Conservation (phyloP, 306 rosid species). For the Vicia villosa region DNA sequence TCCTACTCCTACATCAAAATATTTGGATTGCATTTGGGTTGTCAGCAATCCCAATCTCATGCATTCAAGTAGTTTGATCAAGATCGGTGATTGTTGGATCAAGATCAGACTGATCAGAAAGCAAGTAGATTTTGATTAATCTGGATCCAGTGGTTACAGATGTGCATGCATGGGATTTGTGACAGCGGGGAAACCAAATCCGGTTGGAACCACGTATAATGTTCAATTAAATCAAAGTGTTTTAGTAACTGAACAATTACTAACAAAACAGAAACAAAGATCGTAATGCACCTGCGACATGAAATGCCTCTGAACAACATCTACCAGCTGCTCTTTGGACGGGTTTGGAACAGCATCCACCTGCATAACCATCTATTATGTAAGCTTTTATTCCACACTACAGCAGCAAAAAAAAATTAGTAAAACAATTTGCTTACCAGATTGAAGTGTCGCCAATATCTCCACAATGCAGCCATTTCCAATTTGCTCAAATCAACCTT, state of each 20-base stretch:
- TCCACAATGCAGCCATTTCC: conserved; percentile 89
- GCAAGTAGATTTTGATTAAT: background rate
- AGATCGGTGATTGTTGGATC: background rate
- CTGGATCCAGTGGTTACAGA: background rate
- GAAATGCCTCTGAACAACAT: conserved; percentile 95
- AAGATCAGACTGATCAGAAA: background rate
- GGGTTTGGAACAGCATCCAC: conserved; percentile 84
- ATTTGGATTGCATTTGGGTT: too few species aligned
- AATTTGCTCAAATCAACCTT: conserved; percentile 86
- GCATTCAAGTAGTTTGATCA: background rate
- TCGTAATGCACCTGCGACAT: conserved; percentile 71
- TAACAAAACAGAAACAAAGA: background rate
- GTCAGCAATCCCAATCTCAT: background rate
- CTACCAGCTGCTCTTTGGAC: conserved; percentile 83
- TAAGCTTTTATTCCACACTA: background rate
- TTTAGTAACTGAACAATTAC: conserved; percentile 3
- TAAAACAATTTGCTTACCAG: conserved; percentile 62
- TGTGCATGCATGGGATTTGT: background rate
- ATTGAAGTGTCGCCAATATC: conserved; percentile 94
- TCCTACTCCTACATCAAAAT: background rate
- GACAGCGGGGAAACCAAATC: background rate
- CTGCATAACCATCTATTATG: conserved; percentile 37
- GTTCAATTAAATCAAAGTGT: background rate
- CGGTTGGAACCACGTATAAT: background rate
- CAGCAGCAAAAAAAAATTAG: background rate